Evolutionary conservation across 208 protist genomes (phyloP).

Genomic region (Leishmania tarentolae): DNA sequence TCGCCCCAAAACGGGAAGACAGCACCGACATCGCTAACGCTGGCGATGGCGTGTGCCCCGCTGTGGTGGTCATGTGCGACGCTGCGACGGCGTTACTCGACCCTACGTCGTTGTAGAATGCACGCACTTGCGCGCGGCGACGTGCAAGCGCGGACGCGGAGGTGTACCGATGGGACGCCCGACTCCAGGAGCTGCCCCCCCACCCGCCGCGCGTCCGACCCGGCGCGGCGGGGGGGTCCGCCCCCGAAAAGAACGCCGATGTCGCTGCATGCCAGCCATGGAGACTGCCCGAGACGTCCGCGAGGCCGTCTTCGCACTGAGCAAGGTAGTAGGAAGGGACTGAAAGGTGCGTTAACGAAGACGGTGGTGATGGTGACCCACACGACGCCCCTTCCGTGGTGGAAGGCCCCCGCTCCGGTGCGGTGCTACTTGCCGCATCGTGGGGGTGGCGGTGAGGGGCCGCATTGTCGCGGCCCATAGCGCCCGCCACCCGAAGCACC

Average conservation of each 20-base stretch:
- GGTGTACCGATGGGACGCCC: conserved; percentile 9
- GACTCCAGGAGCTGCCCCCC: not conserved
- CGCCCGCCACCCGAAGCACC: not conserved
- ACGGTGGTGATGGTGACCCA: not conserved
- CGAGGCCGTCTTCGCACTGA: conserved; percentile 29
- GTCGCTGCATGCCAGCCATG: conserved; percentile 22
- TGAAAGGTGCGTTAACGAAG: not conserved
- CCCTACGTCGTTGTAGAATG: conserved; percentile 6
- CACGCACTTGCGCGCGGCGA: conserved; percentile 18
- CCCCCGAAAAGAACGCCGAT: conserved; percentile 22
- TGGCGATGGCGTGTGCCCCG: not conserved
- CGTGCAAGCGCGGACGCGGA: conserved; percentile 17
- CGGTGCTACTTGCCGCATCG: not conserved
- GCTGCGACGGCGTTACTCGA: not conserved
- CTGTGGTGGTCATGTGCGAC: not conserved
- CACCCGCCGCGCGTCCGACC: not conserved
- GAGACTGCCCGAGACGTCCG: conserved; percentile 11
- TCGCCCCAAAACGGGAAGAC: not conserved
- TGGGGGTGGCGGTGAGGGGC: too few relatives aligned
- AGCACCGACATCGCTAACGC: not conserved
- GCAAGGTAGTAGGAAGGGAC: conserved; percentile 27
- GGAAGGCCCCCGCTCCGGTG: not conserved
- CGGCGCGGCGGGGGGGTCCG: not conserved
- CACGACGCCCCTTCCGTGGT: not conserved
- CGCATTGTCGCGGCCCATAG: not conserved